These are phyloP conservation scores for Tetraselmis chui DNA, from an alignment of 139 green algal genomes.

Conservation along the genomic window DNA sequence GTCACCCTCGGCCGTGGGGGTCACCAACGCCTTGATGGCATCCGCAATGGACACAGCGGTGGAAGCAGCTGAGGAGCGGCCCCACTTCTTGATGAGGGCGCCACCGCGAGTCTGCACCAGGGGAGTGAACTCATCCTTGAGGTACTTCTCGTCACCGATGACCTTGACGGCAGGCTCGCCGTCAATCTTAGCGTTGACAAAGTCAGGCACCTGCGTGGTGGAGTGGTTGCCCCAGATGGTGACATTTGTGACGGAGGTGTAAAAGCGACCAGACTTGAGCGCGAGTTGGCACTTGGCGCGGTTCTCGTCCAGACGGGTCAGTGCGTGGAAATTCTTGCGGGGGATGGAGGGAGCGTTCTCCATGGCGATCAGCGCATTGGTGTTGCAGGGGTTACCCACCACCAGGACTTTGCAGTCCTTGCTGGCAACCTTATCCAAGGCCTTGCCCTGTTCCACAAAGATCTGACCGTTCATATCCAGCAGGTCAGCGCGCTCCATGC, in stretches of 20 bases:
- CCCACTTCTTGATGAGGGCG: conserved; percentile 93
- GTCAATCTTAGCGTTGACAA: conserved; percentile 84
- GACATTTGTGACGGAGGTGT: conserved; percentile 74
- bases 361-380: conserved; percentile 82
- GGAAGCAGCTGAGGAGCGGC: conserved; percentile 76
- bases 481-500: conserved; percentile 86
- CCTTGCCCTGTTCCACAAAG: conserved; percentile 68
- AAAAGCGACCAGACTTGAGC: conserved; percentile 80
- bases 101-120: conserved; percentile 74
- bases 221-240: conserved; percentile 94
- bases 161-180: conserved; percentile 65
- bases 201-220: conserved; percentile 92
- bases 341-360: conserved; percentile 76
- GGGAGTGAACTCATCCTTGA: conserved; percentile 84
- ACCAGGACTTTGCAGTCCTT: conserved; percentile 77
- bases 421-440: conserved; percentile 70
- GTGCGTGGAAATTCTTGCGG: conserved; percentile 78
- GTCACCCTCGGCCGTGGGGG: conserved; percentile 73
- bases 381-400: conserved; percentile 91
- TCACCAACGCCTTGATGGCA: conserved; percentile 69
- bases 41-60: conserved; percentile 88
- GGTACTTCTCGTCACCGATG: conserved; percentile 59
- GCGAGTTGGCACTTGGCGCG: conserved; percentile 90
- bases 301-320: conserved; percentile 77
- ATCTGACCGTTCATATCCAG: conserved; percentile 87